Conservation (phyloP, 1,284 basidiomycete species). For the Malassezia vespertilionis region DNA sequence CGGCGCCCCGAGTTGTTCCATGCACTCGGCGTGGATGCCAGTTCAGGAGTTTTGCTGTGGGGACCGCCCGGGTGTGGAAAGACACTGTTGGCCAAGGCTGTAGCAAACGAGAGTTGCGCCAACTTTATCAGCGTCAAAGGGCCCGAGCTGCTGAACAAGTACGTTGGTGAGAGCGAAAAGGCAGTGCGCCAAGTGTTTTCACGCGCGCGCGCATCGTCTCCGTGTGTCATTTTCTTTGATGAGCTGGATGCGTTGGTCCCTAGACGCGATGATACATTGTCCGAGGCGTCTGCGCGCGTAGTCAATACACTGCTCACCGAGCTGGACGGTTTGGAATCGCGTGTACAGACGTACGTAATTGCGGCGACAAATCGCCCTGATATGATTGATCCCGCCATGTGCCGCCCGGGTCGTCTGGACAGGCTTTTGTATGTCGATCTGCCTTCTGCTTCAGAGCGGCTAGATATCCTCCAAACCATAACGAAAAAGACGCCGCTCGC, state of each 20-base stretch:
- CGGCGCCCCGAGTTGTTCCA: slow-evolving; percentile 75
- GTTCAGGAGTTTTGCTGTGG: slow-evolving; percentile 78
- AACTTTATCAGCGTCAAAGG: slow-evolving; percentile 98
- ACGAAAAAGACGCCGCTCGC: slow-evolving; percentile 64
- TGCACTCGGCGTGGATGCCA: slow-evolving; percentile 68
- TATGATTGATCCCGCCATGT: slow-evolving; percentile 98
- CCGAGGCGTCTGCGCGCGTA: slow-evolving; percentile 88
- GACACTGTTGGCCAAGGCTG: slow-evolving; percentile 87
- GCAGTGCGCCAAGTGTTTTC: slow-evolving; percentile 89
- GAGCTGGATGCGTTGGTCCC: slow-evolving; percentile 94
- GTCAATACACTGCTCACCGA: slow-evolving; percentile 95
- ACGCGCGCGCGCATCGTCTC: slow-evolving; percentile 71
- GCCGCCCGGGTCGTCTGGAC: slow-evolving; percentile 85
- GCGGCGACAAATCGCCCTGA: slow-evolving; percentile 96
- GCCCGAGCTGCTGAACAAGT: slow-evolving; percentile 89
- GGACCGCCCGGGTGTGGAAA: slow-evolving; percentile 96
- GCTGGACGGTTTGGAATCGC: slow-evolving; percentile 79
- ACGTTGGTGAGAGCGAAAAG: slow-evolving; percentile 91
- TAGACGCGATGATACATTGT: slow-evolving; percentile 74
- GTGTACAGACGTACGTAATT: slow-evolving; percentile 82
- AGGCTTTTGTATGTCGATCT: slow-evolving; percentile 93
- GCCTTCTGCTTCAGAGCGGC: slow-evolving; percentile 64
- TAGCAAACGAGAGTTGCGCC: slow-evolving; percentile 83
- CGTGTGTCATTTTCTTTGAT: slow-evolving; percentile 88
- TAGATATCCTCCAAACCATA: slow-evolving; percentile 60